Conservation (phyloP, 2,329 filamentous ascomycete genomes). For the Didymella lethalis region DNA sequence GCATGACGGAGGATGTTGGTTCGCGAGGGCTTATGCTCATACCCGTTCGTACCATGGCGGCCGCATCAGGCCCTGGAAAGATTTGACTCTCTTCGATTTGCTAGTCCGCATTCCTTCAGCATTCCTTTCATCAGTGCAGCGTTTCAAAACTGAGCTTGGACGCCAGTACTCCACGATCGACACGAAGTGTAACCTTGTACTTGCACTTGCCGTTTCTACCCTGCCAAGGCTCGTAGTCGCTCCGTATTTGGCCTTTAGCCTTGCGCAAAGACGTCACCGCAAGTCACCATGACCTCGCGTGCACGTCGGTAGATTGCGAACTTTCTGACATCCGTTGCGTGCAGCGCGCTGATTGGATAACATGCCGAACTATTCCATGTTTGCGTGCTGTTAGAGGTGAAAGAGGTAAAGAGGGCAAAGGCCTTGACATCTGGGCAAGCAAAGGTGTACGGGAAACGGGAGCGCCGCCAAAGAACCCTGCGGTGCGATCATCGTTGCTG, state of each 20-base stretch:
- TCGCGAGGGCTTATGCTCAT: background rate
- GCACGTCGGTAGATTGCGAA: conserved; percentile 10
- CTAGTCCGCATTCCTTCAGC: conserved; percentile 12
- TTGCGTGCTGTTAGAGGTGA: conserved; percentile 13
- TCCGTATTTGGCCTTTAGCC: conserved; percentile 18
- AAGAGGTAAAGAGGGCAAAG: conserved; percentile 8
- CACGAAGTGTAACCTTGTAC: conserved; percentile 19
- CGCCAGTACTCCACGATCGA: conserved; percentile 16
- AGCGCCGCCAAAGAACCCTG: conserved; percentile 17
- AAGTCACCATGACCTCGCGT: conserved; percentile 23
- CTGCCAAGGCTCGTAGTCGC: conserved; percentile 15
- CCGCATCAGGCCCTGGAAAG: background rate
- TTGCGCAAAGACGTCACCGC: conserved; percentile 23
- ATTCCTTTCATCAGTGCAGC: conserved; percentile 12
- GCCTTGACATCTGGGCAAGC: conserved; percentile 15
- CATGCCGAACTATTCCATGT: conserved; percentile 16
- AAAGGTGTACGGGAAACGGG: conserved; percentile 18
- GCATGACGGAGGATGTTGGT: background rate
- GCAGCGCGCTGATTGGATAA: conserved; percentile 12
- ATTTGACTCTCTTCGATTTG: conserved; percentile 2
- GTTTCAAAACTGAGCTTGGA: conserved; percentile 18
- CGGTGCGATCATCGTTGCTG: conserved; percentile 16
- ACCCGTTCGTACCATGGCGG: conserved; percentile 2
- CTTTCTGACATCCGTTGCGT: conserved; percentile 3
- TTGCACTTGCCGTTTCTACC: conserved; percentile 13